A percentile compares a stretch with the other conserved stretches of the same genome.
Conservation (phyloP, 441 rosid genomes). For the Biscutella laevigata region DNA sequence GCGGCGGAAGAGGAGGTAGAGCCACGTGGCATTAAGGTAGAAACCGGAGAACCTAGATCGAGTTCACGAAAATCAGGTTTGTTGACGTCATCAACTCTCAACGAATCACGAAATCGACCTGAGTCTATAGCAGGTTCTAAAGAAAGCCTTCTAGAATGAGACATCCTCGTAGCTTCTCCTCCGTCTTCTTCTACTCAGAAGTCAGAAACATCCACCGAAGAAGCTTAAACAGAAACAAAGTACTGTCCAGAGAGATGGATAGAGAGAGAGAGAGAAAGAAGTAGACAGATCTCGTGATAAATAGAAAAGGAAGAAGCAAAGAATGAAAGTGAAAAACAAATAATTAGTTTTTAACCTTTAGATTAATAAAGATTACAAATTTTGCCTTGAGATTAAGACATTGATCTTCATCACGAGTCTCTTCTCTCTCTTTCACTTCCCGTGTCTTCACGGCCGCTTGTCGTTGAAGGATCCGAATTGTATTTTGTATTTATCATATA, state of each 20-base stretch:
- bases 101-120: conserved; percentile 26
- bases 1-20: conserved; percentile 29
- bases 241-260: conserved; percentile 20
- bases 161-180: conserved; percentile 15
- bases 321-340: conserved; percentile 15
- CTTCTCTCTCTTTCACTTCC: conserved; percentile 15
- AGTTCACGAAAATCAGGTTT: conserved; percentile 67
- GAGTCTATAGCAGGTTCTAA: conserved; percentile 31
- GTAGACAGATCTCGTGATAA: conserved; percentile 34
- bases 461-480: conserved; percentile 9
- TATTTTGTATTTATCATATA: neutral
- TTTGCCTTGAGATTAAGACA: conserved; percentile 15
- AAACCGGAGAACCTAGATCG: conserved; percentile 64
- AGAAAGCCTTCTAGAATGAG: conserved; percentile 30
- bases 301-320: conserved; percentile 31
- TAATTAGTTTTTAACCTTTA: conserved; percentile 4
- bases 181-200: conserved; percentile 13
- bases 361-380: conserved; percentile 1
- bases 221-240: conserved; percentile 16
- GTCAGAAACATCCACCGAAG: conserved; percentile 20
- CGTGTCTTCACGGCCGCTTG: conserved; percentile 28
- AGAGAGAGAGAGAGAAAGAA: neutral
- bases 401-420: conserved; percentile 31
- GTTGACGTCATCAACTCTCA: conserved; percentile 26
- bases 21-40: conserved; percentile 37